These are phyloP conservation scores for Plasmodium fragile DNA, from an alignment of 169 alveolate species.

Conservation along the genomic window DNA sequence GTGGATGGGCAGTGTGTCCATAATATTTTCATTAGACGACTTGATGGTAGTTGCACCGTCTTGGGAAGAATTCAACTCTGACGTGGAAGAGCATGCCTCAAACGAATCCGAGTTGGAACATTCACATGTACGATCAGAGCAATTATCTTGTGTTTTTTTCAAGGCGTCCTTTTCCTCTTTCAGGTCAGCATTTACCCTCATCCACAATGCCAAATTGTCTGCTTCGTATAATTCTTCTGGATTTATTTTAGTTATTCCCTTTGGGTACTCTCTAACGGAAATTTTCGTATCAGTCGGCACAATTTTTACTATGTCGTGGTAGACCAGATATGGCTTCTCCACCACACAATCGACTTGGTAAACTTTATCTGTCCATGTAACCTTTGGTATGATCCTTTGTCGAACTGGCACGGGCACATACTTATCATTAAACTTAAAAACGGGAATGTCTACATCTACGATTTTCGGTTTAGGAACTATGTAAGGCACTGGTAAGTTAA, in stretches of 20 bases:
- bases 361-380: conserved; percentile 79
- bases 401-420: conserved; percentile 83
- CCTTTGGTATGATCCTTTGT: conserved; percentile 80
- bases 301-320: conserved; percentile 80
- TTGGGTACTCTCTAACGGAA: conserved; percentile 79
- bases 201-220: conserved; percentile 83
- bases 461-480: conserved; percentile 83
- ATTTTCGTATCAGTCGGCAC: conserved; percentile 81
- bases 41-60: conserved; percentile 41
- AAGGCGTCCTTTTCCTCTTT: conserved; percentile 76
- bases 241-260: conserved; percentile 80
- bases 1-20: conserved; percentile 80
- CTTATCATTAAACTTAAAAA: conserved; percentile 82
- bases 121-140: conserved; percentile 33
- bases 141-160: conserved; percentile 2
- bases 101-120: conserved; percentile 35
- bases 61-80: conserved; percentile 47
- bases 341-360: conserved; percentile 80
- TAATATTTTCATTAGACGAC: conserved; percentile 40
- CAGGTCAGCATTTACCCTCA: conserved; percentile 84
- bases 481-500: conserved; percentile 80
- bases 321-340: conserved; percentile 82
- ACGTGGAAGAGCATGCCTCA: conserved; percentile 17
- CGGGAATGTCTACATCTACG: conserved; percentile 81
- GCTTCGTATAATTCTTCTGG: conserved; percentile 81